Base-by-base conservation (phyloP, 495 filamentous ascomycete species). In the Lasiosphaeris hirsuta region DNA sequence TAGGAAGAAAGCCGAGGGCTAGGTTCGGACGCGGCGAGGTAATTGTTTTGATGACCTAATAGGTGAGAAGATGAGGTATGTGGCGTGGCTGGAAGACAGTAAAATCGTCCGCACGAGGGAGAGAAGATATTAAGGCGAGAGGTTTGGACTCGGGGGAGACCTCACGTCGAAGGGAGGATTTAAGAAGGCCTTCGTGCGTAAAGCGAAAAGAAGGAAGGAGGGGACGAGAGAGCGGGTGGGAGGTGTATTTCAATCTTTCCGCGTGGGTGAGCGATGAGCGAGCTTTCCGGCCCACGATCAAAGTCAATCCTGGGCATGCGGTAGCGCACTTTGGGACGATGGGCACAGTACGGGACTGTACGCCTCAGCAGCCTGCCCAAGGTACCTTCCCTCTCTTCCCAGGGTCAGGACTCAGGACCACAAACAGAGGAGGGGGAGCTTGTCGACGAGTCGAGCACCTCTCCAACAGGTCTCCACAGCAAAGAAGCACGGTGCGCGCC, bases 121-220 rank as follows among this genome's bases (percentile, higher is more conserved):
- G 56, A 61, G 23, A 53, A 43, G 52, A 49, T 46, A 54, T 34
- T 53, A 43, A 37, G 54, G 52, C 40, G 48, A 61, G 63, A 65
- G 59, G 51, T 42, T 64, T 51, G 63, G 63, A 65, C 63, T 69
- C 65, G 67, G 62, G 54, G 19, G 69, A 71, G 66, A 68, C 65
- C 63, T 69, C 69, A 71, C 69, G 69, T 66, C 67, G 69, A 71
- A 71, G 69, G 69, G 69, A 70, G 67, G 56, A 57, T 68, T 71
- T 56, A 65, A 64, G 57, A 64, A 52, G 65, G 61, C 69, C 69
- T 71, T 64, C 69, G 59, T 59, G 67, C 69, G 69, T 71, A 58
- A 56, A 60, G 65, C 44, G 58, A 56, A 57, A 68, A 65, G 57
- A 64, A 57, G 57, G 60, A 64, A 59, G 61, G 60, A 54, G 35